These are phyloP conservation scores for Pulveroboletus sp. DNA, from an alignment of 768 basidiomycete genomes.

Conservation along the genomic window DNA sequence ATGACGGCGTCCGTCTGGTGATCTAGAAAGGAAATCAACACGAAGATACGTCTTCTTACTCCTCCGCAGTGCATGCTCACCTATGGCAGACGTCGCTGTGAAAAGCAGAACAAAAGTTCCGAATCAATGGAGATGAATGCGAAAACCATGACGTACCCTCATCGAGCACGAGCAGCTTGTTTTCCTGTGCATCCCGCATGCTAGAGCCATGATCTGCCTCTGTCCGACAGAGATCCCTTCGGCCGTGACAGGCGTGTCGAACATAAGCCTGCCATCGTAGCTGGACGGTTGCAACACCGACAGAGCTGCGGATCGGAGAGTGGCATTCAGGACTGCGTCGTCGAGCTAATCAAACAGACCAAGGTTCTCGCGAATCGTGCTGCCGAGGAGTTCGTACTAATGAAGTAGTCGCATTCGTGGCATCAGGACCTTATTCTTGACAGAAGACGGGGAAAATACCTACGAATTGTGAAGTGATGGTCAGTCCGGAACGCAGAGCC, in stretches of 20 bases:
- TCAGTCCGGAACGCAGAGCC: constrained; percentile 52
- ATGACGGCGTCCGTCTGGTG: constrained; percentile 8
- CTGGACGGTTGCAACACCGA: constrained; percentile 23
- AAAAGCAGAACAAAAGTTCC: too few species aligned
- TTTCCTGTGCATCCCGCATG: constrained; percentile 37
- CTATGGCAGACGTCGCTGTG: constrained; percentile 11
- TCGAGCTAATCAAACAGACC: constrained; percentile 49
- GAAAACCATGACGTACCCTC: constrained; percentile 26
- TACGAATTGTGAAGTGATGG: constrained; percentile 48
- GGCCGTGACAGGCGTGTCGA: constrained; percentile 43
- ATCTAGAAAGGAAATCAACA: not conserved
- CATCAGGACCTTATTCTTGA: not conserved
- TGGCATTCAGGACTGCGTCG: constrained; percentile 39
- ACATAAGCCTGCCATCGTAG: constrained; percentile 32
- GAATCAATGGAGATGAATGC: not conserved
- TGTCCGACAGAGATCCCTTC: constrained; percentile 41
- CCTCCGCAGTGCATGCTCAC: not conserved
- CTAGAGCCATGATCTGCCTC: constrained; percentile 45
- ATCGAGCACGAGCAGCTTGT: constrained; percentile 45
- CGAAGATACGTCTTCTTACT: too few species aligned
- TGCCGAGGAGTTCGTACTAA: constrained; percentile 39
- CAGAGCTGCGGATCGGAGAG: constrained; percentile 39
- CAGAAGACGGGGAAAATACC: not conserved
- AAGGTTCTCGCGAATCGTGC: constrained; percentile 44
- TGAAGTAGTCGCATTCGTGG: not conserved